Conservation (phyloP, 129 eudicot genomes). For the Chrysanthemum seticuspe region DNA sequence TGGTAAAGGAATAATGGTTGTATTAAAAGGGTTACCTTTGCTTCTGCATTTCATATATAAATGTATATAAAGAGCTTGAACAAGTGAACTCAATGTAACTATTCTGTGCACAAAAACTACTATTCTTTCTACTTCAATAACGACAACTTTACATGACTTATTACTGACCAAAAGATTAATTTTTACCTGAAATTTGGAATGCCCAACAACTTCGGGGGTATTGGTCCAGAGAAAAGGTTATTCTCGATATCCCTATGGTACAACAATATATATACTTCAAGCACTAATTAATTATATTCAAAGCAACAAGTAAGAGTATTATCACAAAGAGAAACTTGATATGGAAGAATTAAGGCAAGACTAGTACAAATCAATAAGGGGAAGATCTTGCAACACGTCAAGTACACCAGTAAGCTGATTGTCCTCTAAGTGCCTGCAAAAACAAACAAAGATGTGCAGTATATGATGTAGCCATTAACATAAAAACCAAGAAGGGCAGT, state of each 20-base stretch:
- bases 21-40: conserved; percentile 79
- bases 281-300: not conserved
- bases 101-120: not conserved
- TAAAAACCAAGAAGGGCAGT: not conserved
- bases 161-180: not conserved
- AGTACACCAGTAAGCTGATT: conserved; percentile 65
- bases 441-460: not conserved
- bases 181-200: conserved; percentile 74
- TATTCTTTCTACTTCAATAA: not conserved
- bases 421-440: conserved; percentile 68
- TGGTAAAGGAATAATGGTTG: conserved; percentile 57
- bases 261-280: conserved; percentile 21
- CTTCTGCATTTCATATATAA: conserved; percentile 41
- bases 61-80: conserved; percentile 2
- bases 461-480: not conserved
- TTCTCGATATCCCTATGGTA: conserved; percentile 63
- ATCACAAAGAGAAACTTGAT: not conserved
- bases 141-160: not conserved
- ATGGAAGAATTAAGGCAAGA: conserved; percentile 11
- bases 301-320: not conserved
- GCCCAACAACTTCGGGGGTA: conserved; percentile 55
- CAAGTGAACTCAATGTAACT: not conserved
- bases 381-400: conserved; percentile 65
- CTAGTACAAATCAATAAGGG: conserved; percentile 63
- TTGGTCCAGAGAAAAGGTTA: conserved; percentile 84